A percentile compares a stretch with the other conserved stretches of the same genome.
Evolutionary conservation across 352 stramenopile genomes (phyloP).

Genomic region (Pythium phragmitis): DNA sequence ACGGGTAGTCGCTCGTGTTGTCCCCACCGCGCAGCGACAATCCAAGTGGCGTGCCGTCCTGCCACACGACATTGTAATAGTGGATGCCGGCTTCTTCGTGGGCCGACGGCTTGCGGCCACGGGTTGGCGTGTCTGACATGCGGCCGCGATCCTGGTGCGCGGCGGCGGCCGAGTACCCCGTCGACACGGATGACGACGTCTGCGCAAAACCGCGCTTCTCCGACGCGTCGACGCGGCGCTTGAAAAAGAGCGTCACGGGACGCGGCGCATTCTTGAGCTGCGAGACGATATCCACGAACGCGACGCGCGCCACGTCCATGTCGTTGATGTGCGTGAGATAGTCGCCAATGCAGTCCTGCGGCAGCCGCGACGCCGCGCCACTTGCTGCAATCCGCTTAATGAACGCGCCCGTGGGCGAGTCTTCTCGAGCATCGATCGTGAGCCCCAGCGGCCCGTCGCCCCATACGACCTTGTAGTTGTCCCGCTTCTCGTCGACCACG

Average conservation of each 20-base stretch:
- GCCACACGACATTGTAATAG: conserved; percentile 85
- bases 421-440: conserved; percentile 75
- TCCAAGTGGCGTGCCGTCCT: conserved; percentile 69
- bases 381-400: conserved; percentile 82
- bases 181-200: conserved; percentile 39
- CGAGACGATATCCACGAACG: conserved; percentile 76
- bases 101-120: conserved; percentile 34
- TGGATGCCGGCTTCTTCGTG: conserved; percentile 41
- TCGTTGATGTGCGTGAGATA: conserved; percentile 86
- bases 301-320: conserved; percentile 70
- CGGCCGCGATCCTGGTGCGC: conserved; percentile 18
- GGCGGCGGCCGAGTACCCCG: conserved; percentile 23
- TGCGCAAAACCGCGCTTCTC: conserved; percentile 35
- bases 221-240: conserved; percentile 27
- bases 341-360: conserved; percentile 81
- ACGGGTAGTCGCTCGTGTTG: conserved; percentile 74
- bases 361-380: conserved; percentile 66
- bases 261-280: conserved; percentile 79
- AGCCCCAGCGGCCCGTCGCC: conserved; percentile 69
- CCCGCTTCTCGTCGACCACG: conserved; percentile 25
- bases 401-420: conserved; percentile 51
- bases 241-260: conserved; percentile 79
- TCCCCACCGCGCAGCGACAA: conserved; percentile 77
- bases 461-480: conserved; percentile 84
- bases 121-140: conserved; percentile 42